phyloP scores from a whole-genome alignment of 2,329 filamentous ascomycete genomes.

The Sodiomyces alkalinus region DNA sequence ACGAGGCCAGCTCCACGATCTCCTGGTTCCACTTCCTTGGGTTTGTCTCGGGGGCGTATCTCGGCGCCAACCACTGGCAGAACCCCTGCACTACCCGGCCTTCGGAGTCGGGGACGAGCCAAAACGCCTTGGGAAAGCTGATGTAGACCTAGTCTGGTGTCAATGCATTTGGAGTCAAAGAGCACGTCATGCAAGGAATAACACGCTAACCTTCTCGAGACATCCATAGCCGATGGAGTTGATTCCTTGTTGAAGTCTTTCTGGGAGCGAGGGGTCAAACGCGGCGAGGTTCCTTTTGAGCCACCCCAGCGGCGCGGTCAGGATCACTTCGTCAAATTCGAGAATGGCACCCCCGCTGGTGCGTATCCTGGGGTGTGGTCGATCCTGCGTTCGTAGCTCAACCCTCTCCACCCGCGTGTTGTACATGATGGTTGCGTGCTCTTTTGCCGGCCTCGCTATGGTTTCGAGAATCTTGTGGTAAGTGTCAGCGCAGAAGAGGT shows the following conservation, averaged over 20 bases:
- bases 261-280: slow-evolving; percentile 46
- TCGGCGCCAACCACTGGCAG: slow-evolving; percentile 59
- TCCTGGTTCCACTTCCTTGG: slow-evolving; percentile 58
- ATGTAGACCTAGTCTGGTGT: slow-evolving; percentile 32
- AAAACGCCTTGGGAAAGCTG: slow-evolving; percentile 63
- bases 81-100: slow-evolving; percentile 44
- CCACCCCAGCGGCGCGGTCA: slow-evolving; percentile 56
- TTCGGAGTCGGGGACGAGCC: slow-evolving; percentile 32
- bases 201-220: slow-evolving; percentile 45
- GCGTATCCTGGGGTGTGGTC: slow-evolving; percentile 21
- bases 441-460: slow-evolving; percentile 40
- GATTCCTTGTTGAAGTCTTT: slow-evolving; percentile 43
- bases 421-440: slow-evolving; percentile 37
- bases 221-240: slow-evolving; percentile 52
- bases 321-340: slow-evolving; percentile 52
- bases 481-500: slow-evolving; percentile 43
- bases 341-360: slow-evolving; percentile 27
- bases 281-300: slow-evolving; percentile 40
- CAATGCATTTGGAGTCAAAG: not conserved
- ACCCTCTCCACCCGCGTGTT: slow-evolving; percentile 32
- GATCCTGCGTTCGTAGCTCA: slow-evolving; percentile 13
- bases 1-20: slow-evolving; percentile 58
- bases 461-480: slow-evolving; percentile 42
- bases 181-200: not conserved
- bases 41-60: slow-evolving; percentile 48